Conservation (phyloP, 345 rosid genomes). For the Eucalyptus albens region DNA sequence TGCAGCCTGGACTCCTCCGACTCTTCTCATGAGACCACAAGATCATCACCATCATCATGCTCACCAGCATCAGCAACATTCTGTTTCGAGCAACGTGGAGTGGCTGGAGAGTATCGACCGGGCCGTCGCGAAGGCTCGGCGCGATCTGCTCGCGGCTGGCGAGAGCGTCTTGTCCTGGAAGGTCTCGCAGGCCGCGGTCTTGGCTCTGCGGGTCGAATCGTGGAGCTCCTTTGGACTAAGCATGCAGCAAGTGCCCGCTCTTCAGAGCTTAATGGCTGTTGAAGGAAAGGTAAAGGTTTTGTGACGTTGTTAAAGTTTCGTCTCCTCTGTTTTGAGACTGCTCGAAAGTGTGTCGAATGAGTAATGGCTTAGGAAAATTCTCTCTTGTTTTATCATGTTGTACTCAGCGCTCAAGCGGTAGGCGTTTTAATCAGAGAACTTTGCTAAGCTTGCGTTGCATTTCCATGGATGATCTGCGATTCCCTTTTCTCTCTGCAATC, state of each 20-base stretch:
- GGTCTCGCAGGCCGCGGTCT: neutral
- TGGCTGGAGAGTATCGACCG: conserved; percentile 10
- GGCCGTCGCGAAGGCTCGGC: conserved; percentile 19
- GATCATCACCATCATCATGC: neutral
- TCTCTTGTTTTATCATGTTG: neutral
- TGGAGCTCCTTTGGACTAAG: neutral
- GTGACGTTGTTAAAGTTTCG: too few relatives aligned
- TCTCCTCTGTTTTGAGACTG: too few relatives aligned
- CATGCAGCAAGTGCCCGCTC: neutral
- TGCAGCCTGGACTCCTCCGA: neutral
- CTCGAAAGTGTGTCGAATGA: too few relatives aligned
- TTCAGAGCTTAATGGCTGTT: neutral
- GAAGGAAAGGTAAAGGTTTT: too few relatives aligned
- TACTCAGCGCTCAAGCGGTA: neutral
- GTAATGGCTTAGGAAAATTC: neutral
- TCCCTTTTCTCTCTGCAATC: neutral
- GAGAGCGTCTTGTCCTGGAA: neutral
- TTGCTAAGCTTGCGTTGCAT: neutral
- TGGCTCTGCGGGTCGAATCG: neutral
- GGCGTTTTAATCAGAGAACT: neutral
- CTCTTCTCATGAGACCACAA: neutral
- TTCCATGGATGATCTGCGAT: neutral
- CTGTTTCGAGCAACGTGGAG: neutral
- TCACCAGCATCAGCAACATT: neutral
- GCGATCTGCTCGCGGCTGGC: neutral